A percentile compares a stretch with the other conserved stretches of the same genome.
These are phyloP conservation scores for Zoysia matrella DNA, from an alignment of 202 grass and related monocot species.

Conservation along the genomic window DNA sequence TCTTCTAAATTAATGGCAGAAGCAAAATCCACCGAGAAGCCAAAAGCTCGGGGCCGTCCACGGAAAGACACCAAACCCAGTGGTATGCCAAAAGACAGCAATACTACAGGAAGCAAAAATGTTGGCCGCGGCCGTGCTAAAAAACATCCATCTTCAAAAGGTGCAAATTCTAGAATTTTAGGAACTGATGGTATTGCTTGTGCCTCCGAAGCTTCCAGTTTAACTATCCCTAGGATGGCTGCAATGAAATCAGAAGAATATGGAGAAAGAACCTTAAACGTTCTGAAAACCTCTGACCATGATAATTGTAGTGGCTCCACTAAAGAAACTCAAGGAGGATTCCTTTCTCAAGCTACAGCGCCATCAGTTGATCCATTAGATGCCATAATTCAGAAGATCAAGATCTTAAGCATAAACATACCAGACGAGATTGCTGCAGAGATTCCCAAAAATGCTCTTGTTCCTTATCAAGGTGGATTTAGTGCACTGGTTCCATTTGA, in stretches of 20 bases:
- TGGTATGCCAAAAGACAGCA: conserved; percentile 47
- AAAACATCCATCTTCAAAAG: conserved; percentile 38
- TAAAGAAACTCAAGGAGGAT: conserved; percentile 26
- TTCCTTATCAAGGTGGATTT: conserved; percentile 56
- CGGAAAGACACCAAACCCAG: conserved; percentile 43
- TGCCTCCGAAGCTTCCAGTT: conserved; percentile 42
- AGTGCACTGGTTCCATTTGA: conserved; percentile 66
- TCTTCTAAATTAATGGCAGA: conserved; percentile 42
- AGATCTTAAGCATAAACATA: conserved; percentile 54
- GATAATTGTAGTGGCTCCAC: conserved; percentile 10
- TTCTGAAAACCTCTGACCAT: conserved; percentile 23
- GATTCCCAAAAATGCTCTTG: conserved; percentile 48
- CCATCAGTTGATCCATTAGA: conserved; percentile 51
- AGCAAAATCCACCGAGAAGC: conserved; percentile 43
- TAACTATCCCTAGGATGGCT: not conserved
- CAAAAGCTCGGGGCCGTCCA: conserved; percentile 56
- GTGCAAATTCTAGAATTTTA: not conserved
- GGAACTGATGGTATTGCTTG: conserved; percentile 34
- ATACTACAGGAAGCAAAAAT: conserved; percentile 41
- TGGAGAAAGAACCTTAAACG: not conserved
- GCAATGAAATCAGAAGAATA: conserved; percentile 33
- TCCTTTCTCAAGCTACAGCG: conserved; percentile 37
- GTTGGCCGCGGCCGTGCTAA: conserved; percentile 19
- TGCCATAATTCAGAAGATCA: not conserved
- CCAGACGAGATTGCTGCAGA: conserved; percentile 25